Conservation (phyloP, 257 asterid species). For the Cynanchum wilfordii region DNA sequence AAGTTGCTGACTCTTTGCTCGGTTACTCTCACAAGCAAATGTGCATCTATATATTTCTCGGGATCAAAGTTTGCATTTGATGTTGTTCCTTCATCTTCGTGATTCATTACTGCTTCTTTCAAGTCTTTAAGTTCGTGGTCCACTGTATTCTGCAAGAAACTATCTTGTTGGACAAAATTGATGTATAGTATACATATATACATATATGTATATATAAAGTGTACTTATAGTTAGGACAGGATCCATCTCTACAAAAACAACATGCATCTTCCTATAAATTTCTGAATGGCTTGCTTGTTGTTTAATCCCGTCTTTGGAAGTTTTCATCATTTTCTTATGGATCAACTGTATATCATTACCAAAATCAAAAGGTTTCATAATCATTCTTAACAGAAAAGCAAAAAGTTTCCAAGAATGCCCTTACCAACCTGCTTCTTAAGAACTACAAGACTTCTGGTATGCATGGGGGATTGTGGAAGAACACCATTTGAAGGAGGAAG, state of each 20-base stretch:
- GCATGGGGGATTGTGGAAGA: slow-evolving; percentile 99
- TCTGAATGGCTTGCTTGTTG: slow-evolving; percentile 73
- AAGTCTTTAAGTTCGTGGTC: slow-evolving; percentile 65
- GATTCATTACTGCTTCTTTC: slow-evolving; percentile 77
- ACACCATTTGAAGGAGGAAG: slow-evolving; percentile 98
- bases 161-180: background rate
- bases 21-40: slow-evolving; percentile 89
- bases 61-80: slow-evolving; percentile 49
- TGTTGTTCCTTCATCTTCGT: slow-evolving; percentile 41
- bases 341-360: slow-evolving; percentile 39
- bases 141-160: slow-evolving; percentile 43
- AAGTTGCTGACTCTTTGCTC: slow-evolving; percentile 95
- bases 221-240: slow-evolving; percentile 49
- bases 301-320: slow-evolving; percentile 69
- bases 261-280: slow-evolving; percentile 85
- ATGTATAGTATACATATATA: background rate
- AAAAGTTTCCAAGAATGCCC: background rate
- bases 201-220: no score
- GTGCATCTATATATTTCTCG: slow-evolving; percentile 66
- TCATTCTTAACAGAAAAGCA: slow-evolving; percentile 4
- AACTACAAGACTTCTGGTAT: slow-evolving; percentile 88
- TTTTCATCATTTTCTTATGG: slow-evolving; percentile 75
- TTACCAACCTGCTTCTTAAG: slow-evolving; percentile 78
- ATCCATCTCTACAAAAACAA: slow-evolving; percentile 84
- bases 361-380: no score